A percentile compares a stretch with the other conserved stretches of the same genome.
Conservation (phyloP, 2,329 filamentous ascomycete species). For the Bipolaris oryzae region DNA sequence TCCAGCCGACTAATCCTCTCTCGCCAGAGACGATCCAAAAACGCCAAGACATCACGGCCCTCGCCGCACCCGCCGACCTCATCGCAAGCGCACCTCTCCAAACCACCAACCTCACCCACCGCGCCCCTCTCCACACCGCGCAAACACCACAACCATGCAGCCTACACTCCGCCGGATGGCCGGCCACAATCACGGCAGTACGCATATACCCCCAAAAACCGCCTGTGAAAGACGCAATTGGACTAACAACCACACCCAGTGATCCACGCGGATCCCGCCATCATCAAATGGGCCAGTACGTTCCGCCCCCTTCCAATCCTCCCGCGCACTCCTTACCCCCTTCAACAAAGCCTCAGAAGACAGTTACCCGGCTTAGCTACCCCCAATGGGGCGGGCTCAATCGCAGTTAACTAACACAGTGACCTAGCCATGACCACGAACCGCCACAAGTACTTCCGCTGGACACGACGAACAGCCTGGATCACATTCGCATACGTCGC, state of each 20-base stretch:
- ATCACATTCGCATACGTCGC: slow-evolving; percentile 78
- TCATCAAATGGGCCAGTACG: slow-evolving; percentile 61
- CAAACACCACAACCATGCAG: slow-evolving; percentile 20
- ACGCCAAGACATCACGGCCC: slow-evolving; percentile 30
- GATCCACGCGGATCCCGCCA: slow-evolving; percentile 60
- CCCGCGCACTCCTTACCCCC: too few relatives aligned
- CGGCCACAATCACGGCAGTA: slow-evolving; percentile 36
- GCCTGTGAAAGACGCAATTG: slow-evolving; percentile 21
- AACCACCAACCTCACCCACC: slow-evolving; percentile 16
- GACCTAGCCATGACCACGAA: slow-evolving; percentile 76
- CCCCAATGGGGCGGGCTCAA: not conserved
- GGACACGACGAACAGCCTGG: slow-evolving; percentile 82
- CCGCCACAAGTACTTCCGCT: slow-evolving; percentile 94
- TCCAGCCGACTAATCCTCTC: not conserved
- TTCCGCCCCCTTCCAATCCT: slow-evolving; percentile 37
- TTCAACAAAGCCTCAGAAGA: slow-evolving; percentile 22
- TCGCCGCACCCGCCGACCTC: slow-evolving; percentile 20
- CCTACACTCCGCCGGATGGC: slow-evolving; percentile 34
- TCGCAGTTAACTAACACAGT: slow-evolving; percentile 16
- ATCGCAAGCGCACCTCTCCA: slow-evolving; percentile 22
- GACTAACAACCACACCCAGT: slow-evolving; percentile 46
- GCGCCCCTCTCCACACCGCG: slow-evolving; percentile 16
- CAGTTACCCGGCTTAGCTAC: too few relatives aligned
- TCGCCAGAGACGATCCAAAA: not conserved
- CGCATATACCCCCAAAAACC: slow-evolving; percentile 3